phyloP scores from a whole-genome alignment of 306 rosid species.

The Cucurbita argyrosperma region DNA sequence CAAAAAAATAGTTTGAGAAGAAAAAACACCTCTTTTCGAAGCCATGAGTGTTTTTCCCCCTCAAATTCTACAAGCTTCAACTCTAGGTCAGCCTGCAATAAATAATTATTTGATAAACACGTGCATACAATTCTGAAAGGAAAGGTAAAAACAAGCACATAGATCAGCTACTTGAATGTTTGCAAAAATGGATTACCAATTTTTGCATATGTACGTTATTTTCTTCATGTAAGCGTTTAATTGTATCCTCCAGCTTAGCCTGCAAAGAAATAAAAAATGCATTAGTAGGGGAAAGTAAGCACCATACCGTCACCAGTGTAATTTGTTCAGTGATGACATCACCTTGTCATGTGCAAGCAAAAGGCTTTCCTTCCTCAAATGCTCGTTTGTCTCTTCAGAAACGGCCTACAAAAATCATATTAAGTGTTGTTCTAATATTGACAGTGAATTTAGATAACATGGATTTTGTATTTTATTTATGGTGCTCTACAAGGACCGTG shows the following conservation, averaged over 20 bases:
- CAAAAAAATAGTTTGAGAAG: not conserved
- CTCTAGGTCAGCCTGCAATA: slow-evolving; percentile 42
- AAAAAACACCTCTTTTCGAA: slow-evolving; percentile 36
- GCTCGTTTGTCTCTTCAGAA: slow-evolving; percentile 26
- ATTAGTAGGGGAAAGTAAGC: not conserved
- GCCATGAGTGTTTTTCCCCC: slow-evolving; percentile 40
- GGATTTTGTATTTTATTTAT: not conserved
- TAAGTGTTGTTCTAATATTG: not conserved
- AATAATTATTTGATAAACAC: slow-evolving; percentile 3
- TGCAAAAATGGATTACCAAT: slow-evolving; percentile 16
- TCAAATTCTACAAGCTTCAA: slow-evolving; percentile 34
- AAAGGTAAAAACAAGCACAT: slow-evolving; percentile 2
- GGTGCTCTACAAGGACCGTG: not conserved
- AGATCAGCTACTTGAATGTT: not conserved
- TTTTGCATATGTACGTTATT: slow-evolving; percentile 23
- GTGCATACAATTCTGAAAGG: not conserved
- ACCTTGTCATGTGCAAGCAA: slow-evolving; percentile 38
- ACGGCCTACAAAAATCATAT: slow-evolving; percentile 16
- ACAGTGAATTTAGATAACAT: not conserved
- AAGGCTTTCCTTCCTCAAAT: slow-evolving; percentile 25
- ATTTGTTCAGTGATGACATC: not conserved
- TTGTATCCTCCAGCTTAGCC: slow-evolving; percentile 37
- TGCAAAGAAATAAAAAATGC: slow-evolving; percentile 19
- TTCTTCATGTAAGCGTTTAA: slow-evolving; percentile 33
- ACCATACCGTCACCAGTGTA: not conserved